Conservation (phyloP, 306 rosid species). For the Dryas alaskensis region DNA sequence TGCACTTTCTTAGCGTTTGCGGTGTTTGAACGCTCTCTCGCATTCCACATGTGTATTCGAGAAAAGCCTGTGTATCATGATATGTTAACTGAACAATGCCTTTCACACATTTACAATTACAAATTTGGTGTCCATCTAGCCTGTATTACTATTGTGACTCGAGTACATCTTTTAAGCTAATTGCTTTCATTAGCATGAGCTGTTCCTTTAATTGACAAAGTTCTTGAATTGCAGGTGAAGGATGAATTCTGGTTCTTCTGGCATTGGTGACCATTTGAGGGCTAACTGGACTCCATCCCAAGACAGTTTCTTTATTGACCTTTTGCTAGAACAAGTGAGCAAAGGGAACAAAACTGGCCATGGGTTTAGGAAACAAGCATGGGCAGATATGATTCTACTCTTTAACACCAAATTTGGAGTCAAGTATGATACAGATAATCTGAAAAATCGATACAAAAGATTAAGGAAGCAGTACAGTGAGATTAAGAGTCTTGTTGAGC, state of each 20-base stretch:
- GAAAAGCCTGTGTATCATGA: too few species aligned
- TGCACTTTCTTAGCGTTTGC: too few species aligned
- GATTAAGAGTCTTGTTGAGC: slow-evolving; percentile 40
- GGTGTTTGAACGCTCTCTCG: too few species aligned
- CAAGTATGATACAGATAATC: slow-evolving; percentile 46
- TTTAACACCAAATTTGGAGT: slow-evolving; percentile 50
- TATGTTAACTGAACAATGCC: too few species aligned
- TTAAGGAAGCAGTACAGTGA: slow-evolving; percentile 58
- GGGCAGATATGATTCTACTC: slow-evolving; percentile 50
- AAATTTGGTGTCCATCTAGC: background rate
- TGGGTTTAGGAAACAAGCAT: slow-evolving; percentile 40
- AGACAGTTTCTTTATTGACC: slow-evolving; percentile 48
- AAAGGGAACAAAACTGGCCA: slow-evolving; percentile 47
- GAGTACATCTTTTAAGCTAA: background rate
- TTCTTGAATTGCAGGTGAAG: slow-evolving; percentile 32
- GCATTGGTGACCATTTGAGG: slow-evolving; percentile 33
- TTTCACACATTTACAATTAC: too few species aligned
- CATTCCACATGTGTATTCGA: too few species aligned
- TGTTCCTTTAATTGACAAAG: background rate
- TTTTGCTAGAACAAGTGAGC: slow-evolving; percentile 46
- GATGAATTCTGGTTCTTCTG: slow-evolving; percentile 39
- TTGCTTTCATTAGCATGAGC: background rate
- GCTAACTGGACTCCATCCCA: slow-evolving; percentile 61
- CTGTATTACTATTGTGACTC: background rate
- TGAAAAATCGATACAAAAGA: slow-evolving; percentile 53